A percentile compares a stretch with the other conserved stretches of the same genome.
Evolutionary conservation across 2,329 filamentous ascomycete genomes (phyloP).

Genomic region (Pseudocercospora fuligena): DNA sequence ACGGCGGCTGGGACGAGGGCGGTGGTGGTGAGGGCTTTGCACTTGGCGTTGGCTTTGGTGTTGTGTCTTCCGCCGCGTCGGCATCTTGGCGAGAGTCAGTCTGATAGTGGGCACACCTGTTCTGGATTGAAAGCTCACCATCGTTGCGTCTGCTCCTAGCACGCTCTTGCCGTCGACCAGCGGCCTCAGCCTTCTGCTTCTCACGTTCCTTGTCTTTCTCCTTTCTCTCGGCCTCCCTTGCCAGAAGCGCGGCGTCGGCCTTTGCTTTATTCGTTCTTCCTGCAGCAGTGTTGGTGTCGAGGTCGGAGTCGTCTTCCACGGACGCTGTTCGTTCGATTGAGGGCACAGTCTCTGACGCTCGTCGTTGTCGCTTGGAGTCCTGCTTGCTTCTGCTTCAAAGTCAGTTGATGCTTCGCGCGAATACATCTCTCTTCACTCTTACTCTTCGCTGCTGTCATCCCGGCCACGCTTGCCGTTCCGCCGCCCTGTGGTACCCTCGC

Average conservation of each 20-base stretch:
- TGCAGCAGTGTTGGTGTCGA: conserved; percentile 54
- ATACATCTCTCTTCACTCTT: conserved; percentile 50
- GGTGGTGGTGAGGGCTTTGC: conserved; percentile 44
- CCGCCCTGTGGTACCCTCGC: conserved; percentile 58
- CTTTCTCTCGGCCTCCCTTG: conserved; percentile 67
- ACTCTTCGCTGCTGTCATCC: conserved; percentile 96
- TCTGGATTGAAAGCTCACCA: conserved; percentile 58
- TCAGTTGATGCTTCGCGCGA: conserved; percentile 25
- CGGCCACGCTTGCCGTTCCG: conserved; percentile 80
- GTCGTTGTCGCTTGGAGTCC: conserved; percentile 80
- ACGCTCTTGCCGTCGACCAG: conserved; percentile 79
- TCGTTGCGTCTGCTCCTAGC: conserved; percentile 81
- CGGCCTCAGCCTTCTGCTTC: conserved; percentile 72
- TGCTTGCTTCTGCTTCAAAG: conserved; percentile 64
- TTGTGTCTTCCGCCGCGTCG: conserved; percentile 71
- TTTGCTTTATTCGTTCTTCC: conserved; percentile 48
- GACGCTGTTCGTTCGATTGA: conserved; percentile 53
- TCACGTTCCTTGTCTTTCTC: conserved; percentile 72
- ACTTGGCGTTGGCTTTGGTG: conserved; percentile 52
- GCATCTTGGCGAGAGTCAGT: conserved; percentile 20
- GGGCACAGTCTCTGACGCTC: conserved; percentile 70
- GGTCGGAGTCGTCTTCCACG: conserved; percentile 71
- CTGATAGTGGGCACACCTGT: background rate
- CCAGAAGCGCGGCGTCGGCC: conserved; percentile 52
- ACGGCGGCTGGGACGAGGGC: conserved; percentile 49